Evolutionary conservation across 2,329 filamentous ascomycete species (phyloP), one percentile per base, ranked within the genome.

Genomic region (Ceratocystis ficicola): DNA sequence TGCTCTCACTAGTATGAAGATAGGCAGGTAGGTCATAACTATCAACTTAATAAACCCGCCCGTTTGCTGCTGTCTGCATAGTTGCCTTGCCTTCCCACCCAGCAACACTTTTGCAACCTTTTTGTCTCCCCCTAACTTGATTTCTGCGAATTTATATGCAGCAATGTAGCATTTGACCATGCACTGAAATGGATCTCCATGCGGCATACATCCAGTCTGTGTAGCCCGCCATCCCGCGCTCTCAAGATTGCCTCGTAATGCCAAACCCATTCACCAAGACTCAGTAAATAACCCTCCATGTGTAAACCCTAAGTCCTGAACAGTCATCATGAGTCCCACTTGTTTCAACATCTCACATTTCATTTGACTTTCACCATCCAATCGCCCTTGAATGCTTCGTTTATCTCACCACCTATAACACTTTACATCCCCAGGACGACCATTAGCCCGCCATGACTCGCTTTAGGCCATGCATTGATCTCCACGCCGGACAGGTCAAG

Each of bases 401-500:
- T 10, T n/a, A 60, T 41, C 28, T 2, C 20, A 36, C 12, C 57
- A 44, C 15, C 5, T 6, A 5, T n/a, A 30, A 4, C 25, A 17
- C 6, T 8, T 17, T 15, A 20, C 17, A 44, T n/a, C 41, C 28
- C 17, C 52, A 5, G 7, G 32, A 66, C 44, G 7, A 12, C 20
- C 25, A 5, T n/a, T 66, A 77, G 69, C 55, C 12, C 17, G 63
- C 22, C 32, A 96, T 99, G 94, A 97, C 94, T 2, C 86, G 87
- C 71, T 99, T 99, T 73, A 83, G 94, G 48, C 94, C 94, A 22
- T 99, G 94, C 74, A 97, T 99, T 76, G 94, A 99, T 77, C 83
- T 99, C 64, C 94, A 99, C 76, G 87, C 92, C n/a, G 94, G 94
- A 15, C 87, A 93, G 74, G 94, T 99, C 68, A 99, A 99, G 79